Conservation (phyloP, 2,329 filamentous ascomycete species). For the Hypomyces rosellus region DNA sequence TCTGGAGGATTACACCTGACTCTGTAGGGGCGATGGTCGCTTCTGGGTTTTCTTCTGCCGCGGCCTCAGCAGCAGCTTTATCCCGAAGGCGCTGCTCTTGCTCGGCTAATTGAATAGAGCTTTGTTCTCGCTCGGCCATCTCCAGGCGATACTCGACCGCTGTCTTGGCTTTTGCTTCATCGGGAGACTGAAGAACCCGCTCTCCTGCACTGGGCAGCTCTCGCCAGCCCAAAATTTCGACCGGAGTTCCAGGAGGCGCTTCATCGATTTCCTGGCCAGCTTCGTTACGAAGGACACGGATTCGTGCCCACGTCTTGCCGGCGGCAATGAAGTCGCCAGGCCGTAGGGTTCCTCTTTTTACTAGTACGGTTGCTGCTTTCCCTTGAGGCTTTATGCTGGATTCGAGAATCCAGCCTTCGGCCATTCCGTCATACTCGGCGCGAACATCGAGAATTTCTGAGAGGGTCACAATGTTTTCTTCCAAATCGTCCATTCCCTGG, state of each 20-base stretch:
- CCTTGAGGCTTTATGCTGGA: conserved; percentile 80
- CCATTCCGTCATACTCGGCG: conserved; percentile 67
- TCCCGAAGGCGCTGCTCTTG: conserved; percentile 58
- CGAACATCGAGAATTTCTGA: conserved; percentile 88
- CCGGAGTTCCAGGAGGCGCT: conserved; percentile 80
- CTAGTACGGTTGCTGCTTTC: conserved; percentile 79
- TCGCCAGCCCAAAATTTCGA: conserved; percentile 93
- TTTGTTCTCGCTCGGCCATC: conserved; percentile 62
- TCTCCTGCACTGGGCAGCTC: conserved; percentile 77
- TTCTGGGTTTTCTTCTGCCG: conserved; percentile 31
- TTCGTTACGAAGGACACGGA: conserved; percentile 82
- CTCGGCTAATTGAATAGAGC: conserved; percentile 75
- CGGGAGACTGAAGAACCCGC: conserved; percentile 73
- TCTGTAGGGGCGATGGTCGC: conserved; percentile 27
- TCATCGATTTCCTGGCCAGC: conserved; percentile 64
- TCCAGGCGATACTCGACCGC: conserved; percentile 74
- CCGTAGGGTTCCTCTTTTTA: conserved; percentile 79
- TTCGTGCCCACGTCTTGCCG: conserved; percentile 78
- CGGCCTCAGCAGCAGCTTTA: conserved; percentile 35
- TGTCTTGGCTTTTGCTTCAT: conserved; percentile 70
- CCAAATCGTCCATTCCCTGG: conserved; percentile 81
- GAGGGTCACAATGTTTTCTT: conserved; percentile 81
- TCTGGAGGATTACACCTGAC: conserved; percentile 50
- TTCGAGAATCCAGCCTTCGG: conserved; percentile 92
- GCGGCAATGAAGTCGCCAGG: conserved; percentile 80